Conservation (phyloP, 202 grass and related monocot genomes). For the Eragrostis tef region DNA sequence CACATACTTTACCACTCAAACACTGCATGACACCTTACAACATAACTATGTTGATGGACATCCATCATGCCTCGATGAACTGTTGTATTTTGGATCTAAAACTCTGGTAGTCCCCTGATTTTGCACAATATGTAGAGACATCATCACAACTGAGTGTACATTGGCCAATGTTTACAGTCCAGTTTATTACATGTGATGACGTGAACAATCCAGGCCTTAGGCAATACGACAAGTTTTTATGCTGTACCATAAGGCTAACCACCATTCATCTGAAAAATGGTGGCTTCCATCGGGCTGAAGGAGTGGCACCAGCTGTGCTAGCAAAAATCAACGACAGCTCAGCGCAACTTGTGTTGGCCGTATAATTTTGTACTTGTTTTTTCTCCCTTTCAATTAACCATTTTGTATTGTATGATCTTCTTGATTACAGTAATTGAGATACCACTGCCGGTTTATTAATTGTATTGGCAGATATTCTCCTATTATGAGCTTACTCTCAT, state of each 20-base stretch:
- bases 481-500: too few relatives aligned
- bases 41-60: background rate
- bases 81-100: constrained; percentile 20
- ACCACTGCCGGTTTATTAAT: too few relatives aligned
- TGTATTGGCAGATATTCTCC: too few relatives aligned
- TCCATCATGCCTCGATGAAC: background rate
- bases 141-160: background rate
- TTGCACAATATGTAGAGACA: constrained; percentile 1
- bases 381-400: too few relatives aligned
- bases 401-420: too few relatives aligned
- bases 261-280: background rate
- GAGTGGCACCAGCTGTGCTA: background rate
- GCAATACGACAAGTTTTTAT: background rate
- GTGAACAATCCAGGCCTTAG: background rate
- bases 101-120: background rate
- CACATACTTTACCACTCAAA: background rate
- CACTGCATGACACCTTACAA: background rate
- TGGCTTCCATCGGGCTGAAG: background rate
- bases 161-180: background rate
- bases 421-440: too few relatives aligned
- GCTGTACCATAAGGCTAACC: background rate
- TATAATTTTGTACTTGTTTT: too few relatives aligned
- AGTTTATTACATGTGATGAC: constrained; percentile 15
- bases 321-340: too few relatives aligned
- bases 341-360: too few relatives aligned